These are phyloP conservation scores for Hyaloraphidium curvatum DNA, from an alignment of 192 early-diverging fungal genomes.

Conservation along the genomic window DNA sequence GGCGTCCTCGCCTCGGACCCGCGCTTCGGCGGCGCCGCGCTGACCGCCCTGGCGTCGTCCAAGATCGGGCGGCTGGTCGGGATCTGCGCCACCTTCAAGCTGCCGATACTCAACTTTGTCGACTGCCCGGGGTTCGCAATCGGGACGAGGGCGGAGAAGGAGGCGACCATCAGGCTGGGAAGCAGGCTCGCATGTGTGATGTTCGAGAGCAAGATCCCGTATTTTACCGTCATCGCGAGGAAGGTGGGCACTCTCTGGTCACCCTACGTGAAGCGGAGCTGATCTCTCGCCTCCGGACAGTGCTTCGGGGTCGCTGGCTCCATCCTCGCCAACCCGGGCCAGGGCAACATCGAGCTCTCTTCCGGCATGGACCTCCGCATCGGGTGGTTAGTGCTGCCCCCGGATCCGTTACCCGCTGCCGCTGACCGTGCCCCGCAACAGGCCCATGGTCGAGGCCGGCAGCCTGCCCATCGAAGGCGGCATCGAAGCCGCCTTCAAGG, in stretches of 20 bases:
- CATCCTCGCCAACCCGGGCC: neutral
- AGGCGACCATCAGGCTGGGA: neutral
- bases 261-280: too few relatives aligned
- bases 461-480: neutral
- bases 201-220: neutral
- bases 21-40: neutral
- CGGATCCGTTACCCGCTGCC: neutral
- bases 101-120: neutral
- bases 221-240: neutral
- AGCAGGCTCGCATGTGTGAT: neutral
- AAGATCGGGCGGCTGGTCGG: neutral
- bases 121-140: neutral
- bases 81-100: neutral
- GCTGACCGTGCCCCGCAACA: neutral
- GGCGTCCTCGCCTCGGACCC: neutral
- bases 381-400: neutral
- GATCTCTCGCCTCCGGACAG: too few relatives aligned
- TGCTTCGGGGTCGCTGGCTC: neutral
- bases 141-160: neutral
- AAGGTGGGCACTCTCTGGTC: too few relatives aligned
- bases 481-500: neutral
- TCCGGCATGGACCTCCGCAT: neutral
- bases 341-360: neutral
- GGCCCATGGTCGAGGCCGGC: neutral
- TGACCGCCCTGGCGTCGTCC: neutral